phyloP scores from a whole-genome alignment of 129 eudicot species.

The Escallonia rubra region DNA sequence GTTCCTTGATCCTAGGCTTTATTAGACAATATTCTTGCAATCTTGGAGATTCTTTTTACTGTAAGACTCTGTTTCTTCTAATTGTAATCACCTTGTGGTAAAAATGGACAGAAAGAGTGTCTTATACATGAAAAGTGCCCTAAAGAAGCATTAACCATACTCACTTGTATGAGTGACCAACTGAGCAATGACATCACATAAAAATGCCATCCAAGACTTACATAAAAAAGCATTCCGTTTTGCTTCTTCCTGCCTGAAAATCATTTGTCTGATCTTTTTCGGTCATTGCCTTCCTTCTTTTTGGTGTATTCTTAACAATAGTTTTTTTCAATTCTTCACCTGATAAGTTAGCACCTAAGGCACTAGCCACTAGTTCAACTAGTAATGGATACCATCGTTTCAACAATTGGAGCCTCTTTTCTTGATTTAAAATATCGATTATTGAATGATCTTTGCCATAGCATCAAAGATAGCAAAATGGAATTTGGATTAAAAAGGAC shows the following conservation, averaged over 20 bases:
- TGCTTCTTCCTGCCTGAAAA: neutral
- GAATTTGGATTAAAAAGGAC: neutral
- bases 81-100: no score
- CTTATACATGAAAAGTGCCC: neutral
- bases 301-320: neutral
- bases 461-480: no score
- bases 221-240: neutral
- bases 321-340: neutral
- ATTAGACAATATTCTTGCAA: neutral
- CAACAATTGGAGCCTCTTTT: no score
- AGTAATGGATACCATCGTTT: no score
- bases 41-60: no score
- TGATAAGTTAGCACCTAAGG: neutral
- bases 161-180: neutral
- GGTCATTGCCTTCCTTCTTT: no score
- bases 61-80: no score
- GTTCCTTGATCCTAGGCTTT: neutral
- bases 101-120: no score
- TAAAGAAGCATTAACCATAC: neutral
- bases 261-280: no score
- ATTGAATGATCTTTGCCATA: no score
- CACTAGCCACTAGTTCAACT: neutral
- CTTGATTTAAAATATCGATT: no score
- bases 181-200: neutral
- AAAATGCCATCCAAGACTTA: neutral